Conservation (phyloP, 2,329 filamentous ascomycete species). For the Alternaria arborescens region DNA sequence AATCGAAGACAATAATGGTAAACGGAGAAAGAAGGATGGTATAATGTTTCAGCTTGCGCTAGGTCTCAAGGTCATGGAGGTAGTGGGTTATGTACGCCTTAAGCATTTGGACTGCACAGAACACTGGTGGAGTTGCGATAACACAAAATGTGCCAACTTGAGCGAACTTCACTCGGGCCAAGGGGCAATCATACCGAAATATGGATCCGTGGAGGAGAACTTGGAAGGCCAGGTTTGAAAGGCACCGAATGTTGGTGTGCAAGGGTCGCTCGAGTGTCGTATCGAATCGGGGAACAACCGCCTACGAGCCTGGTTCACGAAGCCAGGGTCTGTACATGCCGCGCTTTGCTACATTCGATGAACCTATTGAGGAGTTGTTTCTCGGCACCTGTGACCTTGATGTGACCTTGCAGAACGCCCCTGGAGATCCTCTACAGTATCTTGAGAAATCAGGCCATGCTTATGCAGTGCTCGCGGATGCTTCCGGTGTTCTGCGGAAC, state of each 20-base stretch:
- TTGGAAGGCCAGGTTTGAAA: not conserved
- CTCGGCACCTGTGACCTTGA: not conserved
- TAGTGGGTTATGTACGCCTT: slow-evolving; percentile 11
- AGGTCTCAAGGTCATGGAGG: slow-evolving; percentile 1
- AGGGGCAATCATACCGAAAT: slow-evolving; percentile 11
- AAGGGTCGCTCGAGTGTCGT: slow-evolving; percentile 1
- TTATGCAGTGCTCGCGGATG: not conserved
- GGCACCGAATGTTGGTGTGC: slow-evolving; percentile 2
- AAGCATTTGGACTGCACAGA: not conserved
- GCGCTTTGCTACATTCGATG: not conserved
- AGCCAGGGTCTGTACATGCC: slow-evolving; percentile 5
- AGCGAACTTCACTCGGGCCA: slow-evolving; percentile 3
- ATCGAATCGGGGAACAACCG: not conserved
- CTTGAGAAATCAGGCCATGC: not conserved
- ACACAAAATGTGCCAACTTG: slow-evolving; percentile 6
- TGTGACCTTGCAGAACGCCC: not conserved
- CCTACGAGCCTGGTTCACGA: not conserved
- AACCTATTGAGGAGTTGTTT: not conserved
- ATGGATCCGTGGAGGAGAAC: slow-evolving; percentile 9
- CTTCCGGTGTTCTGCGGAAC: not conserved
- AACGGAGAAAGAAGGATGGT: not conserved
- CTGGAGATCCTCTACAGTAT: not conserved
- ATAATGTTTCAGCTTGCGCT: not conserved
- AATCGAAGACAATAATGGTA: not conserved
- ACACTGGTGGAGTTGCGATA: slow-evolving; percentile 4